Percentiles rank a stretch among this genome's conserved stretches.
Evolutionary conservation across 202 grass and related monocot genomes (phyloP).

Genomic region (Digitaria exilis): DNA sequence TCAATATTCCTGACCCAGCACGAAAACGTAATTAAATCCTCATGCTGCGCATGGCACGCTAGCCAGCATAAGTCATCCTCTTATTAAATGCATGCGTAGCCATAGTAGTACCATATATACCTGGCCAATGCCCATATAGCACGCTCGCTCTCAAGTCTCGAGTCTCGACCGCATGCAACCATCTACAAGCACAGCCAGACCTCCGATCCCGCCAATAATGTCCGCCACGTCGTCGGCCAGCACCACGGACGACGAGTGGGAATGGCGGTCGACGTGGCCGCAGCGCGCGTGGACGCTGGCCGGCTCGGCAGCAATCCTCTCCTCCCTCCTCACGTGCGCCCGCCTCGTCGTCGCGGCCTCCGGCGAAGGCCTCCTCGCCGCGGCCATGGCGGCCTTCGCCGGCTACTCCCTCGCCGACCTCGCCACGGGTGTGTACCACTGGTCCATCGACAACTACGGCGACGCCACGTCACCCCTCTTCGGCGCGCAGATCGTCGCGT

Average conservation of each 20-base stretch:
- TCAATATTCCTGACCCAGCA: too few species aligned
- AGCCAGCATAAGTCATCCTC: too few species aligned
- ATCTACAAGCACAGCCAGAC: too few species aligned
- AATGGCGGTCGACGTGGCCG: slow-evolving; percentile 73
- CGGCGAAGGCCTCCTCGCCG: slow-evolving; percentile 35
- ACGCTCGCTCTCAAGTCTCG: too few species aligned
- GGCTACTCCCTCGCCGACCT: slow-evolving; percentile 73
- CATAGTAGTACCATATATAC: too few species aligned
- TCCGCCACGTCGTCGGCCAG: neutral
- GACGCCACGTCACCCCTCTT: slow-evolving; percentile 53
- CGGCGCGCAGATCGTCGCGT: slow-evolving; percentile 73
- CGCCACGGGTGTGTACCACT: slow-evolving; percentile 72
- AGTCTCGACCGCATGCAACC: too few species aligned
- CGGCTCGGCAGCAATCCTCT: slow-evolving; percentile 54
- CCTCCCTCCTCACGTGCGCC: slow-evolving; percentile 48
- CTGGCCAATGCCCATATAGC: too few species aligned
- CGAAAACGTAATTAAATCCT: too few species aligned
- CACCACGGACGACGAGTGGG: slow-evolving; percentile 45
- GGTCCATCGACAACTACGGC: slow-evolving; percentile 93
- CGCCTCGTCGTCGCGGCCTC: slow-evolving; percentile 37
- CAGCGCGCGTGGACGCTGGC: slow-evolving; percentile 68
- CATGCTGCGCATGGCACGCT: too few species aligned
- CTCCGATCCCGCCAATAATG: neutral
- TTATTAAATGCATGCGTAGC: too few species aligned
- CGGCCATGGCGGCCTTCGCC: slow-evolving; percentile 32